Base-by-base conservation (phyloP, 202 grass and related monocot genomes). In the Schoenoplectus tabernaemontani region DNA sequence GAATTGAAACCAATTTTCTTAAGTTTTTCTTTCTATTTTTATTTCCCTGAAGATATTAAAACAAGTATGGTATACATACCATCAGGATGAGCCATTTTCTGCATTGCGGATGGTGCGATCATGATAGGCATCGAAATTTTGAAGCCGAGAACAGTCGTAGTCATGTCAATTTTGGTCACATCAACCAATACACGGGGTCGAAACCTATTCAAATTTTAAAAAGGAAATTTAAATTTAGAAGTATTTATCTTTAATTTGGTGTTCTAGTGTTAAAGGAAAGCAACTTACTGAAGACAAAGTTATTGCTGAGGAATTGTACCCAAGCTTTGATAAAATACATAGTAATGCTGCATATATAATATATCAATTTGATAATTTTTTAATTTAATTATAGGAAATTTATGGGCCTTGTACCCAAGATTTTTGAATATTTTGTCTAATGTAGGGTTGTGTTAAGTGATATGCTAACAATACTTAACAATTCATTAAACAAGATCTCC, bases 21-120 rank as follows among this genome's bases (percentile, higher is more conserved):
- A 75, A 75, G 70, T 56, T 36, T 72, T 54, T 34, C 4, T 47
- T 28, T 75, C 16, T 75, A n/a, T n/a, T 34, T 44, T 75, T 36
- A 34, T 75, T 19, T 36, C 30, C 46, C 24, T 75, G 15, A 75
- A 56, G 54, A 11, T 36, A 36, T 54, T 75, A 3, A 54, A 44
- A 56, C 6, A 46, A 16, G 7, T n/a, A 56, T 17, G 16, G 24
- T 56, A 28, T 54, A 6, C 33, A 7, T 78, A 98, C 90, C 91
- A 86, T 95, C 91, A 78, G 89, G 96, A 54, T 98, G 96, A 28
- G 96, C 96, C 96, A 98, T 95, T 83, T 95, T 98, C 75, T 95
- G 96, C 96, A 95, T 92, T 23, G 91, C 90, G 24, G 96, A 50
- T 43, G 96, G 96, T 53, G 96, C 89, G 9, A 98, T 92, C 96